Evolutionary conservation across 805 yeast species (phyloP).

Genomic region (Lipomyces kockii): DNA sequence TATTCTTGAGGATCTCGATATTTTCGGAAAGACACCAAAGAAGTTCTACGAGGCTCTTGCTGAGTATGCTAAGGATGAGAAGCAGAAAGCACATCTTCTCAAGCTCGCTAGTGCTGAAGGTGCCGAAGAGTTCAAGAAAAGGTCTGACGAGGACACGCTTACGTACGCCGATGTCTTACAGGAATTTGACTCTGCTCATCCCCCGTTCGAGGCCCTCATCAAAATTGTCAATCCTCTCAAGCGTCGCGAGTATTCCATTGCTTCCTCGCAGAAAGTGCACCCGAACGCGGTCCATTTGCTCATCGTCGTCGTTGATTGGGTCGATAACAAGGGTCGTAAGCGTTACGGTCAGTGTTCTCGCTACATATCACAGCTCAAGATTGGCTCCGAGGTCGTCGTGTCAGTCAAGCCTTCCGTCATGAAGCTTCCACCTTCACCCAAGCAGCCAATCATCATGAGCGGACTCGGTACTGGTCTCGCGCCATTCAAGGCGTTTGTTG

Average conservation of each 20-base stretch:
- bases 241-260: conserved; percentile 97
- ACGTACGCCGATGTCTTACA: conserved; percentile 81
- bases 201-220: conserved; percentile 69
- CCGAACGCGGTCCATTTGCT: conserved; percentile 88
- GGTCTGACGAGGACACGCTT: conserved; percentile 81
- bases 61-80: conserved; percentile 68
- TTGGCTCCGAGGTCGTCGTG: conserved; percentile 88
- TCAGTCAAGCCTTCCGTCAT: conserved; percentile 96
- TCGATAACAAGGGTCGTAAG: conserved; percentile 79
- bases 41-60: conserved; percentile 86
- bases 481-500: conserved; percentile 96
- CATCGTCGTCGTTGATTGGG: conserved; percentile 96
- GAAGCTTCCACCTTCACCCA: conserved; percentile 88
- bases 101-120: conserved; percentile 77
- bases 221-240: conserved; percentile 81
- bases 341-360: conserved; percentile 95
- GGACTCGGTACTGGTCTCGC: conserved; percentile 98
- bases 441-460: conserved; percentile 92
- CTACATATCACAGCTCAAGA: conserved; percentile 74
- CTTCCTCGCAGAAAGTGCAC: conserved; percentile 92
- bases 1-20: conserved; percentile 77
- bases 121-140: conserved; percentile 79
- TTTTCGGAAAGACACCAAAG: conserved; percentile 95
- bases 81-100: conserved; percentile 64
- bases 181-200: conserved; percentile 81